Evolutionary conservation across 805 yeast genomes (phyloP).

Genomic region (Spathaspora gorwiae): DNA sequence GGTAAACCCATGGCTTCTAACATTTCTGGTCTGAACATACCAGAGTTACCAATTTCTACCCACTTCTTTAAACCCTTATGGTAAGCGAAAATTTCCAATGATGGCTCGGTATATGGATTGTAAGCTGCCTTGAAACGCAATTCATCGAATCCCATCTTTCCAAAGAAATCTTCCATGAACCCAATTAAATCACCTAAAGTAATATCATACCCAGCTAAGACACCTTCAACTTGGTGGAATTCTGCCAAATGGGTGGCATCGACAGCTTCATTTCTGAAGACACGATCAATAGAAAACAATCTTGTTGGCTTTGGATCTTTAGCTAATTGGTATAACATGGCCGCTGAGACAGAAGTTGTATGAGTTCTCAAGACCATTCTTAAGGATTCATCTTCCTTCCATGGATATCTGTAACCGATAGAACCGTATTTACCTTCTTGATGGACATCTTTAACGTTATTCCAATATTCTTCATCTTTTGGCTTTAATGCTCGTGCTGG

Average conservation of each 20-base stretch:
- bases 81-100: conserved; percentile 95
- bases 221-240: conserved; percentile 99
- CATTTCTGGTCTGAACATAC: conserved; percentile 99
- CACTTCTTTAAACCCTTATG: conserved; percentile 91
- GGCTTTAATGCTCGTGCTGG: conserved; percentile 81
- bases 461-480: conserved; percentile 72
- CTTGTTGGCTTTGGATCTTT: conserved; percentile 84
- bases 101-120: conserved; percentile 98
- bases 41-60: conserved; percentile 99
- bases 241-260: conserved; percentile 99
- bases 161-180: conserved; percentile 95
- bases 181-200: conserved; percentile 96
- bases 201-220: conserved; percentile 90
- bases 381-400: conserved; percentile 88
- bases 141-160: conserved; percentile 94
- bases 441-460: conserved; percentile 78
- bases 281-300: conserved; percentile 94
- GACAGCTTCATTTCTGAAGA: conserved; percentile 98
- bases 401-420: conserved; percentile 96
- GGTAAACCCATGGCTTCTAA: conserved; percentile 98
- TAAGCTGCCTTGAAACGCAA: conserved; percentile 98
- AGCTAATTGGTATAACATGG: conserved; percentile 83
- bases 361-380: conserved; percentile 95
- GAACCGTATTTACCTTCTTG: conserved; percentile 89
- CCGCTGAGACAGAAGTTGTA: conserved; percentile 90